These are phyloP conservation scores for Hanseniaspora osmophila DNA, from an alignment of 805 yeast genomes.

Conservation along the genomic window DNA sequence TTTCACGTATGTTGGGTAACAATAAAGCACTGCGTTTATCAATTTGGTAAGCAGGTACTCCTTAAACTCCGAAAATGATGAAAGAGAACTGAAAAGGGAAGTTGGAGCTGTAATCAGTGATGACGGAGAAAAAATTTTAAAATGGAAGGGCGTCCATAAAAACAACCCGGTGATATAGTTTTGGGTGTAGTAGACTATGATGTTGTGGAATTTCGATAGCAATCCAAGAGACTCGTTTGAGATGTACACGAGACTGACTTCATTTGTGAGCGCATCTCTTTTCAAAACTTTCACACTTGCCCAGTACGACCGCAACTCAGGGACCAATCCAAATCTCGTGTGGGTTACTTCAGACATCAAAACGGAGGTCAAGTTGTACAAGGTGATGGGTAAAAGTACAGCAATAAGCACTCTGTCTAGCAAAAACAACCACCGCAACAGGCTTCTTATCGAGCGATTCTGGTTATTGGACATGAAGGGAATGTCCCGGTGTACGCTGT, in stretches of 20 bases:
- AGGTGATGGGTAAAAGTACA: constrained; percentile 20
- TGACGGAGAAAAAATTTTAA: too few species aligned
- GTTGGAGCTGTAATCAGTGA: too few species aligned
- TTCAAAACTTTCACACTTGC: constrained; percentile 11
- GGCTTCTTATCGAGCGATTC: constrained; percentile 11
- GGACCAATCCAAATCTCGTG: constrained; percentile 16
- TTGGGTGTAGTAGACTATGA: constrained; percentile 15
- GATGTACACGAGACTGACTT: neutral
- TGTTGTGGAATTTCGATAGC: constrained; percentile 18
- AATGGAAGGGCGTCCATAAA: neutral
- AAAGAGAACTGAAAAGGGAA: too few species aligned
- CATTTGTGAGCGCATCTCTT: neutral
- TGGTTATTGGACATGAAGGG: neutral
- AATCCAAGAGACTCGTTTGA: neutral
- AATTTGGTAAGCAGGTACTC: too few species aligned
- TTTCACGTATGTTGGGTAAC: constrained; percentile 13
- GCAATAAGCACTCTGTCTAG: constrained; percentile 18
- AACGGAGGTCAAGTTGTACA: constrained; percentile 18
- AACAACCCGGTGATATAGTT: constrained; percentile 2
- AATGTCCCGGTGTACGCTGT: too few species aligned
- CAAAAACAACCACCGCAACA: constrained; percentile 15
- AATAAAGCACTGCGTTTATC: neutral
- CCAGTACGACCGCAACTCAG: constrained; percentile 16
- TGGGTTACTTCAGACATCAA: constrained; percentile 19
- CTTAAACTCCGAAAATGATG: too few species aligned